Percentiles rank a stretch among this genome's conserved stretches.
Evolutionary conservation across 2,329 filamentous ascomycete genomes (phyloP).

Genomic region (Penicillium sp.): DNA sequence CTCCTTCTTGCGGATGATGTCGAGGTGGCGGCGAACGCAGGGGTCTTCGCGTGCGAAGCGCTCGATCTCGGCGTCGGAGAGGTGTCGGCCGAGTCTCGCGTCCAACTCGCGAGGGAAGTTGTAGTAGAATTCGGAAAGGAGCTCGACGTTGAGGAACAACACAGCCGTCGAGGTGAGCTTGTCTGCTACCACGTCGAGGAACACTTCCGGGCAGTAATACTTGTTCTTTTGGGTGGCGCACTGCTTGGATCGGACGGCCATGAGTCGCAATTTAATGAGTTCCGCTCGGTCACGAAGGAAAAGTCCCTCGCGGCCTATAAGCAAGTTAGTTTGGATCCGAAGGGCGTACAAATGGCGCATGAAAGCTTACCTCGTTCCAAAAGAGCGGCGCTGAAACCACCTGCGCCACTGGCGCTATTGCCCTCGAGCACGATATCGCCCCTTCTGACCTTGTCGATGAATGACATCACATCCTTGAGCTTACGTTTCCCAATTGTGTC

Average conservation of each 20-base stretch:
- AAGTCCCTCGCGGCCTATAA: slow-evolving; percentile 78
- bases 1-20: slow-evolving; percentile 89
- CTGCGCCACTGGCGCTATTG: slow-evolving; percentile 78
- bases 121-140: slow-evolving; percentile 96
- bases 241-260: slow-evolving; percentile 86
- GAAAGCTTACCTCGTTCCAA: slow-evolving; percentile 69
- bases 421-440: slow-evolving; percentile 84
- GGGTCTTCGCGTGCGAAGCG: slow-evolving; percentile 90
- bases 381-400: slow-evolving; percentile 86
- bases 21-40: slow-evolving; percentile 82
- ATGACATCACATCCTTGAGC: slow-evolving; percentile 81
- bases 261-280: slow-evolving; percentile 83
- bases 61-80: slow-evolving; percentile 78
- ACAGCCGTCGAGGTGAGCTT: slow-evolving; percentile 94
- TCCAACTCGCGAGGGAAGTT: slow-evolving; percentile 94
- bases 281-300: slow-evolving; percentile 91
- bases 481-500: slow-evolving; percentile 75
- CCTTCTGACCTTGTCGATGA: slow-evolving; percentile 85
- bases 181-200: slow-evolving; percentile 93
- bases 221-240: slow-evolving; percentile 83
- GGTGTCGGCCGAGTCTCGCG: slow-evolving; percentile 74
- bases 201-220: slow-evolving; percentile 94
- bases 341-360: not conserved
- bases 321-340: slow-evolving; percentile 2
- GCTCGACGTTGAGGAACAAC: slow-evolving; percentile 93